Evolutionary conservation across 257 asterid species (phyloP).

Genomic region (Lycium barbarum): DNA sequence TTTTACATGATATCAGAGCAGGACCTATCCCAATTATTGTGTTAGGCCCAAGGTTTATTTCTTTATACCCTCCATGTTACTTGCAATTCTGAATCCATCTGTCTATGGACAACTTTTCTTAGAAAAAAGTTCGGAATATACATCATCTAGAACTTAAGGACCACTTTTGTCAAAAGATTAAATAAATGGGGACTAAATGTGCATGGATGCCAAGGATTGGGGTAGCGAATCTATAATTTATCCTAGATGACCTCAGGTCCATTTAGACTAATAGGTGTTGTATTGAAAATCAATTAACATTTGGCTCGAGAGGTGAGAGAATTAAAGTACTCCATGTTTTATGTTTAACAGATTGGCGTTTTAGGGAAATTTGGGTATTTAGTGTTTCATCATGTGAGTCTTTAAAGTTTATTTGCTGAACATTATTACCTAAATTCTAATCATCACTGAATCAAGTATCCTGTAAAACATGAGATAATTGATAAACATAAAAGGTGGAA

Average conservation of each 20-base stretch:
- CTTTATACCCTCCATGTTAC: neutral
- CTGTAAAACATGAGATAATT: neutral
- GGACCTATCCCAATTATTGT: too few relatives aligned
- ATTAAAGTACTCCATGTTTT: neutral
- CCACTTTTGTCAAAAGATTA: neutral
- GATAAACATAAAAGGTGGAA: conserved; percentile 4
- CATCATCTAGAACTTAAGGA: conserved; percentile 9
- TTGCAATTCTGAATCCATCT: neutral
- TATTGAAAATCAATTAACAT: neutral
- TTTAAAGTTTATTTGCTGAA: neutral
- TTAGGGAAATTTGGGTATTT: conserved; percentile 27
- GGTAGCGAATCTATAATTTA: neutral
- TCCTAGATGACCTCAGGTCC: conserved; percentile 12
- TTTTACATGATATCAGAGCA: too few relatives aligned
- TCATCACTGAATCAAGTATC: conserved; percentile 3
- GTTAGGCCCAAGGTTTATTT: too few relatives aligned
- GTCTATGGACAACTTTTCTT: neutral
- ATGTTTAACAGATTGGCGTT: neutral
- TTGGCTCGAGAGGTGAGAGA: neutral
- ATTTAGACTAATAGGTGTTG: conserved; percentile 8
- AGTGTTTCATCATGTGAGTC: conserved; percentile 5
- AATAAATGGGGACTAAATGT: conserved; percentile 14
- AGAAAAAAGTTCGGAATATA: neutral
- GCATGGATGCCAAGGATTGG: neutral
- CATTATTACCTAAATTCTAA: neutral